A percentile compares a stretch with the other conserved stretches of the same genome.
These are phyloP conservation scores for Neonectria ditissima DNA, from an alignment of 2,329 filamentous ascomycete species.

Conservation along the genomic window DNA sequence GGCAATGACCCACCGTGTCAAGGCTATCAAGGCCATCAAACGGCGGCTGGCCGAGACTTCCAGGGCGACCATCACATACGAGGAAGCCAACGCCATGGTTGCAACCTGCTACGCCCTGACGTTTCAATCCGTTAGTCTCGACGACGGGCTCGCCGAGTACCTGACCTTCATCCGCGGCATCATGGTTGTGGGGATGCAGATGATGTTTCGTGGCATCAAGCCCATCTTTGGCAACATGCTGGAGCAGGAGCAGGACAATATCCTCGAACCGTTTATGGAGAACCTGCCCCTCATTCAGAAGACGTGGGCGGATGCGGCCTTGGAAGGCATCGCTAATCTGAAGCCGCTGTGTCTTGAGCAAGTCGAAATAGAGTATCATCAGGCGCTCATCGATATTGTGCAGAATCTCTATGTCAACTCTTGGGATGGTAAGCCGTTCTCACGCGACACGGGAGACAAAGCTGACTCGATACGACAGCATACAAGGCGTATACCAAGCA, in stretches of 20 bases:
- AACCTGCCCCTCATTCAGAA: conserved; percentile 58
- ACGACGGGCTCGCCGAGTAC: conserved; percentile 70
- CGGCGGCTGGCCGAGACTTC: conserved; percentile 60
- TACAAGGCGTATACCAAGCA: conserved; percentile 63
- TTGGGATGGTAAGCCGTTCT: conserved; percentile 59
- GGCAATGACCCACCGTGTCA: conserved; percentile 73
- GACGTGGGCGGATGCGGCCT: conserved; percentile 61
- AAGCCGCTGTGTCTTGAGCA: conserved; percentile 56
- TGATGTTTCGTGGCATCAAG: conserved; percentile 61
- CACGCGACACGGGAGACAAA: not conserved
- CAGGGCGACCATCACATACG: conserved; percentile 55
- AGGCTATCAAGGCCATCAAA: conserved; percentile 73
- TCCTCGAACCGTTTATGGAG: conserved; percentile 60
- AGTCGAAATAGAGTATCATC: conserved; percentile 61
- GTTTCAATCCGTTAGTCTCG: conserved; percentile 68
- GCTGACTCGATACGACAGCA: conserved; percentile 49
- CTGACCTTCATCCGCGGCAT: conserved; percentile 71
- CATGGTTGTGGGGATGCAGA: conserved; percentile 65
- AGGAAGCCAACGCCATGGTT: conserved; percentile 69
- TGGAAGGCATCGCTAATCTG: conserved; percentile 56
- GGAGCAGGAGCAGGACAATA: conserved; percentile 54
- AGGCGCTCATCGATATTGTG: conserved; percentile 59
- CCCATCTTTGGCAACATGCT: conserved; percentile 63
- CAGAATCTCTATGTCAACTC: conserved; percentile 65
- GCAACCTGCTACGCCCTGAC: conserved; percentile 70